Evolutionary conservation across 495 filamentous ascomycete species (phyloP), one percentile per base, ranked within the genome.

Genomic region (Darksidea phi): DNA sequence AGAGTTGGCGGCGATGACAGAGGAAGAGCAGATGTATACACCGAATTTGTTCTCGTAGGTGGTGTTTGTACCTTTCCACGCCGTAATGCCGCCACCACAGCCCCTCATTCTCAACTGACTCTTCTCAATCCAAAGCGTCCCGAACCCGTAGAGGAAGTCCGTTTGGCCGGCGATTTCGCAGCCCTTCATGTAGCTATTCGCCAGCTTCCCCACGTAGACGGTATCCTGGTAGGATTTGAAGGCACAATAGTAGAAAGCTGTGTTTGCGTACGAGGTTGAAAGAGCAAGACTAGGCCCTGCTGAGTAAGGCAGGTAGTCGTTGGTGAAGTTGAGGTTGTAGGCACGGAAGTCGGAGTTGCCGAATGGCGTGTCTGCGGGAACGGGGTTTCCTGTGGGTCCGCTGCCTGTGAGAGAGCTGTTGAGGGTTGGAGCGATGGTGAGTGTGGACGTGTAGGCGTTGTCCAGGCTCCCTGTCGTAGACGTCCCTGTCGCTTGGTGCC

Each of bases 61-160:
- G 0, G 82, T 85, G 70, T 86, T 86, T 0, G 78, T 82, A 13
- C 82, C 83, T 54, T 86, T 86, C 84, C 83, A 86, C 6, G 83
- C 83, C n/a, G 81, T 84, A 48, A 86, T 78, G 47, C 84, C 83
- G 57, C 84, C 83, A 24, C 83, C 84, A 66, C 82, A 85, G 51
- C 69, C 68, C 28, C 84, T 78, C 24, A 86, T 75, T 3, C 71
- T 68, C 6, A 85, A 55, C 1, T 69, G 60, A 3, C 71, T 77
- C 2, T 72, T 69, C 61, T 80, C 48, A 26, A 61, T 59, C 48
- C 59, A 71, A 2, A 59, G 42, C 32, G 66, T 71, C 0, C 66
- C 66, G 28, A 70, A 70, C 0, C 69, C 69, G 38, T 72, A 72
- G 42, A 73, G 60, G 64, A 73, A 73, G 48, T 86, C 84, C 0